phyloP scores from a whole-genome alignment of 139 green algal species.

The Gonium pectorale region DNA sequence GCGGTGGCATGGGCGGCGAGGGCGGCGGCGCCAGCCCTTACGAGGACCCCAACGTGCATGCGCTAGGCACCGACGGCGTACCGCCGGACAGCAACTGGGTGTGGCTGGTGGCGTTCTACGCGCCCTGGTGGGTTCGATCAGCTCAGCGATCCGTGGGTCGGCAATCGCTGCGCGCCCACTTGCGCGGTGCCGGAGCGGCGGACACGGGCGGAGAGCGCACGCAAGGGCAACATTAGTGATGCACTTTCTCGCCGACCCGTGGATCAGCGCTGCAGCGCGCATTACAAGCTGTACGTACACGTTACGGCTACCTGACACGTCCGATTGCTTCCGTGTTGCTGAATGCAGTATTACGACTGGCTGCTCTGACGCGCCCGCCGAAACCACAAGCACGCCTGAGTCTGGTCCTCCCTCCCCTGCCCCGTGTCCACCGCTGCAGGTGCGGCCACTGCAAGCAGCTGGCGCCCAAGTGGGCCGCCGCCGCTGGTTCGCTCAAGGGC shows the following conservation, averaged over 20 bases:
- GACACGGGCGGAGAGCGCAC: too few species aligned
- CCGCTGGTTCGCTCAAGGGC: slow-evolving; percentile 77
- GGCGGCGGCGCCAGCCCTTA: slow-evolving; percentile 62
- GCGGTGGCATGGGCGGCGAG: slow-evolving; percentile 50
- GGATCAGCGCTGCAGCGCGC: too few species aligned
- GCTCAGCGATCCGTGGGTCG: neutral
- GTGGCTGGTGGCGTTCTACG: slow-evolving; percentile 86
- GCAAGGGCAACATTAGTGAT: too few species aligned
- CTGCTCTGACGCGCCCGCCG: too few species aligned
- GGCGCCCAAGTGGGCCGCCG: slow-evolving; percentile 79
- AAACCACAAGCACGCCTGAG: too few species aligned
- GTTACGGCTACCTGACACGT: too few species aligned
- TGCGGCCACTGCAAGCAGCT: slow-evolving; percentile 84
- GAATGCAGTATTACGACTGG: too few species aligned
- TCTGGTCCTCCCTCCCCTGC: neutral
- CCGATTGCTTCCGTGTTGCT: too few species aligned
- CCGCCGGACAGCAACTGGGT: slow-evolving; percentile 72
- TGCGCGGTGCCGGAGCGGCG: too few species aligned
- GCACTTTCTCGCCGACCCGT: too few species aligned
- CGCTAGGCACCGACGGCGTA: slow-evolving; percentile 66
- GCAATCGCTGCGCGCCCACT: neutral
- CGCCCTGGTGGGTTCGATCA: slow-evolving; percentile 42
- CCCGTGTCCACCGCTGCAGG: neutral
- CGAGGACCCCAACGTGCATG: slow-evolving; percentile 63
- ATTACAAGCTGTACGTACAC: too few species aligned